A percentile compares a stretch with the other conserved stretches of the same genome.
These are phyloP conservation scores for Viola odorata DNA, from an alignment of 345 rosid genomes.

Conservation along the genomic window DNA sequence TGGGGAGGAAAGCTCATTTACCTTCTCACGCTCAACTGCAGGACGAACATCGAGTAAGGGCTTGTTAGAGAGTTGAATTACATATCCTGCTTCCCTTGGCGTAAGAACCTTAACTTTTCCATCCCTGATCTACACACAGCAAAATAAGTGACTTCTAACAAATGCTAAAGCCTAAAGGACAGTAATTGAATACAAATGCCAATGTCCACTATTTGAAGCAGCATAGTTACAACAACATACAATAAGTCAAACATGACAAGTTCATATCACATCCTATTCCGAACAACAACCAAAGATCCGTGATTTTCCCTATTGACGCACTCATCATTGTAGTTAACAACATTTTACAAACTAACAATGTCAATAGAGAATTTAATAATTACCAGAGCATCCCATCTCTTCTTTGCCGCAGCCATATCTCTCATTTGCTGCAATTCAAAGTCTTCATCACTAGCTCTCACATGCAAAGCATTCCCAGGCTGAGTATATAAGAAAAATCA, in stretches of 20 bases:
- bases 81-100: constrained; percentile 89
- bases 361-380: background rate
- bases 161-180: constrained; percentile 10
- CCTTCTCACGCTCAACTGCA: constrained; percentile 65
- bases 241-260: background rate
- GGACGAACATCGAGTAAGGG: constrained; percentile 84
- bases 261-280: background rate
- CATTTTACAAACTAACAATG: no score
- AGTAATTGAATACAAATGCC: constrained; percentile 2
- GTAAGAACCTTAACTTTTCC: constrained; percentile 76
- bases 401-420: constrained; percentile 89
- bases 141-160: constrained; percentile 10
- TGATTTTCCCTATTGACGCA: background rate
- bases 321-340: background rate
- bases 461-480: constrained; percentile 37
- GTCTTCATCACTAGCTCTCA: constrained; percentile 69
- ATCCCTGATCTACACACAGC: constrained; percentile 55
- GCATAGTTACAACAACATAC: background rate
- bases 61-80: constrained; percentile 75
- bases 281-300: background rate
- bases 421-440: constrained; percentile 78
- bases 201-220: constrained; percentile 6
- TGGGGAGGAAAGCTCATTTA: constrained; percentile 3
- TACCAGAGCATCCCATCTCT: constrained; percentile 95
- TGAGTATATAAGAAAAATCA: constrained; percentile 18